Evolutionary conservation across 805 yeast genomes (phyloP), one percentile per base, ranked within the genome.

Genomic region (Hanseniaspora clermontiae): DNA sequence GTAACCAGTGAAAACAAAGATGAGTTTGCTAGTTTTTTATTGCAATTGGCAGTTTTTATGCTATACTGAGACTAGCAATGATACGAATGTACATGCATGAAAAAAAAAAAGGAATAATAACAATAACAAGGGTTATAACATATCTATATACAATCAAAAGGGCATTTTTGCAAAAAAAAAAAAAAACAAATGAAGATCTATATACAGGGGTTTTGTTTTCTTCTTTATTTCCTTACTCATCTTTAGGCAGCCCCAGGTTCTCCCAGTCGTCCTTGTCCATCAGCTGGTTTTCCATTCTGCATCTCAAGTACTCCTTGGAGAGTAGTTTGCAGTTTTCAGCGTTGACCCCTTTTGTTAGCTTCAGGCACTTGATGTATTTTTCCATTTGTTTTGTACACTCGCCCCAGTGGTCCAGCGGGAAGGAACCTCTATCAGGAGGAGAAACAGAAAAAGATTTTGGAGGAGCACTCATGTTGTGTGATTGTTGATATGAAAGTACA

Each of bases 391-490:
- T 74, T 24, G 81, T 79, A 66, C 97, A 91, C 61, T 93, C 97
- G 8, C 77, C 78, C 59, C 79, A 82, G 65, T 91, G 98, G 65
- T 91, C 98, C 47, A 91, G 72, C 0, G 97, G 98, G 69, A 91
- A 91, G 0, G 97, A 87, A 0, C 98, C 98, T 61, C 96, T 74
- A 61, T 91, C 96, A 2, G 98, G 98, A 24, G 98, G 96, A 0
- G 91, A 84, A 10, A 97, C 96, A 14, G 80, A 74, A 74, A 84
- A 76, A 43, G 75, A 70, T 43, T 70, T 66, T 49, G 57, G 38
- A 38, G 57, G 57, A 15, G 57, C 47, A 39, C 57, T 53, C 57
- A 53, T 53, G 9, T 40, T 40, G 27, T 24, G 27, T 24, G 27
- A 9, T 11, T 10, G 7, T 11, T 12, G 37, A 34, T 34, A 10